Percentiles rank a stretch among this genome's conserved stretches.
These are phyloP conservation scores for Trichosporon sp. DNA, from an alignment of 1,284 basidiomycete species.

Conservation along the genomic window DNA sequence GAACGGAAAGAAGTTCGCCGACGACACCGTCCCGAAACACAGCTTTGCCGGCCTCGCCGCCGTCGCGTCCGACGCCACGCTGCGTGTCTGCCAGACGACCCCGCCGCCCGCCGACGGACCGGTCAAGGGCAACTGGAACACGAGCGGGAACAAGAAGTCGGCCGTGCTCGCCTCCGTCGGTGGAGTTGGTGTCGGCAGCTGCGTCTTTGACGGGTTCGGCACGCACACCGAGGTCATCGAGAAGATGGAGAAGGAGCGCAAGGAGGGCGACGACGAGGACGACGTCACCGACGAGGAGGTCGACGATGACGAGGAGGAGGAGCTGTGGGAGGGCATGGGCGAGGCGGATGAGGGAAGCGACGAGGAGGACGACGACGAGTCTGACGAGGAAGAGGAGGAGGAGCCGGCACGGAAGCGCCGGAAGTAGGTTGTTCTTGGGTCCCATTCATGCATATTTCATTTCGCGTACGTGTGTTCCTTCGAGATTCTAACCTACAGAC, in stretches of 20 bases:
- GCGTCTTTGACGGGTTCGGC: slow-evolving; percentile 56
- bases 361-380: slow-evolving; percentile 32
- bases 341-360: slow-evolving; percentile 31
- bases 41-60: slow-evolving; percentile 31
- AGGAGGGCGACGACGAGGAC: slow-evolving; percentile 22
- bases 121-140: slow-evolving; percentile 58
- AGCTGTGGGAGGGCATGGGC: slow-evolving; percentile 30
- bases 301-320: slow-evolving; percentile 30
- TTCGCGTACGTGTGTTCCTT: not conserved
- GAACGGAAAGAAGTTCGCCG: not conserved
- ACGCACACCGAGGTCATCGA: slow-evolving; percentile 53
- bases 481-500: not conserved
- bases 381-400: slow-evolving; percentile 45
- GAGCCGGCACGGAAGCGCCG: not conserved
- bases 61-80: slow-evolving; percentile 46
- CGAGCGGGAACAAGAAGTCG: slow-evolving; percentile 56
- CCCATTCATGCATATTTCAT: not conserved
- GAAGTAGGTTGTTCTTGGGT: not conserved
- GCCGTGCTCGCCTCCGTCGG: slow-evolving; percentile 64
- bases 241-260: slow-evolving; percentile 23
- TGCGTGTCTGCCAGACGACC: slow-evolving; percentile 66
- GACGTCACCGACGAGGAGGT: slow-evolving; percentile 34
- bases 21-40: not conserved
- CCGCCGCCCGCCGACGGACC: slow-evolving; percentile 55
- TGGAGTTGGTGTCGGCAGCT: slow-evolving; percentile 56